Percentiles rank a stretch among this genome's conserved stretches.
Evolutionary conservation across 192 early-diverging fungal species (phyloP).

Genomic region (Backusella psychrophila): DNA sequence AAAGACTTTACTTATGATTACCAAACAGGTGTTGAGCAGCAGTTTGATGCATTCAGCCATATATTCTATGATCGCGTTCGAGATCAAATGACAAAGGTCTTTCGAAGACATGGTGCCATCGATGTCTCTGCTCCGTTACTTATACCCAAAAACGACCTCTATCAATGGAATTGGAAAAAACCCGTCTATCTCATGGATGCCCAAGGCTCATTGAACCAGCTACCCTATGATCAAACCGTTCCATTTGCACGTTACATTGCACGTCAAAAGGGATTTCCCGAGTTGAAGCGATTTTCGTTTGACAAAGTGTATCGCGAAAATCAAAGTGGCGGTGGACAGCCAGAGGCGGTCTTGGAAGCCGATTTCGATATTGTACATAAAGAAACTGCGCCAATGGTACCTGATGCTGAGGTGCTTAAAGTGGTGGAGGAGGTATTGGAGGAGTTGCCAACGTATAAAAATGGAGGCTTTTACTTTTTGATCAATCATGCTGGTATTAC

Average conservation of each 20-base stretch:
- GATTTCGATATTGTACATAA: constrained; percentile 89
- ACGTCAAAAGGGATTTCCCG: constrained; percentile 58
- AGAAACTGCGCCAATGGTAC: constrained; percentile 59
- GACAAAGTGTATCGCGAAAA: constrained; percentile 80
- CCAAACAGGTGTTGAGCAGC: constrained; percentile 42
- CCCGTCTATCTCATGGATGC: constrained; percentile 82
- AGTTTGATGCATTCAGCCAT: constrained; percentile 57
- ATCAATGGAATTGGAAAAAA: constrained; percentile 59
- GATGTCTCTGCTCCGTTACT: constrained; percentile 81
- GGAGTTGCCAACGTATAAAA: constrained; percentile 65
- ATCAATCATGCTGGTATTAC: constrained; percentile 76
- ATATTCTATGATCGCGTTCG: constrained; percentile 69
- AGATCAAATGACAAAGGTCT: constrained; percentile 74
- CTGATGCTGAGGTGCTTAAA: constrained; percentile 89
- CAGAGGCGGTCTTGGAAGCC: constrained; percentile 70
- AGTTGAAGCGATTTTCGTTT: constrained; percentile 85
- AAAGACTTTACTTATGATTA: constrained; percentile 93
- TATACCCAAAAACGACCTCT: constrained; percentile 73
- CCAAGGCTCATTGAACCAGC: constrained; percentile 76
- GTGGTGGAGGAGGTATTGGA: constrained; percentile 73
- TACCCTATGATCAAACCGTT: constrained; percentile 87
- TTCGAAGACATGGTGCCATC: constrained; percentile 81
- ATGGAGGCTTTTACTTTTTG: constrained; percentile 56
- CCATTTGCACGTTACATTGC: constrained; percentile 90
- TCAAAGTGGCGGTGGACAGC: constrained; percentile 84